Evolutionary conservation across 2,329 filamentous ascomycete genomes (phyloP), one percentile per base, ranked within the genome.

Genomic region (Didymella exigua): DNA sequence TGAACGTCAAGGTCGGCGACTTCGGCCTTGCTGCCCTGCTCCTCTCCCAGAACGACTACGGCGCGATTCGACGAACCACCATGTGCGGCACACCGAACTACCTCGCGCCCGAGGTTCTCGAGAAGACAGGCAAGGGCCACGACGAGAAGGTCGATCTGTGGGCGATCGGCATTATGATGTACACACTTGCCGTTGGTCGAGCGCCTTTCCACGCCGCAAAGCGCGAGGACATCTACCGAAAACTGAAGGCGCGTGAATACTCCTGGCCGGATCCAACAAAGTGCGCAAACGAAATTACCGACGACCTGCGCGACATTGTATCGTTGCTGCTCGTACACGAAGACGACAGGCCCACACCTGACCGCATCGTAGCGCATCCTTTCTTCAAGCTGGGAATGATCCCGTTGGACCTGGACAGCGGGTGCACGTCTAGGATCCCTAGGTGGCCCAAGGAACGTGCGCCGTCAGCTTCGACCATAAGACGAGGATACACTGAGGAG

Each of bases 111-210:
- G 95, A 99, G 71, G 96, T 99, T 58, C 78, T 99, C 46, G 91
- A 96, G 70, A 96, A 95, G 80, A 91, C 89, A 29, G 95, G 91
- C 71, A 91, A 93, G 67, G 95, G 95, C 0, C 95, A 99, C 73
- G 95, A 96, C 63, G 93, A 98, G 72, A 96, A 96, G 81, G 95
- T 99, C 3, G 95, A 99, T 73, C 90, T 99, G 51, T 99, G 96
- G 96, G 96, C 93, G 38, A 82, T 99, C 71, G 95, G 96, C 18
- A 95, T 99, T 63, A 99, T 99, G 73, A 92, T 96, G 87, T 98
- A 96, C 77, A 96, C 95, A 43, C 93, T 99, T 86, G 89, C 98
- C 41, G 95, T 95, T 7, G 96, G 95, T 18, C 96, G 93, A 68
- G 93, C 95, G 1, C 95, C 95, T 0, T 99, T 99, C 75, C 95